Percentiles rank a stretch among this genome's conserved stretches.
Conservation (phyloP, 352 stramenopile genomes). For the Phytophthora boehmeriae region DNA sequence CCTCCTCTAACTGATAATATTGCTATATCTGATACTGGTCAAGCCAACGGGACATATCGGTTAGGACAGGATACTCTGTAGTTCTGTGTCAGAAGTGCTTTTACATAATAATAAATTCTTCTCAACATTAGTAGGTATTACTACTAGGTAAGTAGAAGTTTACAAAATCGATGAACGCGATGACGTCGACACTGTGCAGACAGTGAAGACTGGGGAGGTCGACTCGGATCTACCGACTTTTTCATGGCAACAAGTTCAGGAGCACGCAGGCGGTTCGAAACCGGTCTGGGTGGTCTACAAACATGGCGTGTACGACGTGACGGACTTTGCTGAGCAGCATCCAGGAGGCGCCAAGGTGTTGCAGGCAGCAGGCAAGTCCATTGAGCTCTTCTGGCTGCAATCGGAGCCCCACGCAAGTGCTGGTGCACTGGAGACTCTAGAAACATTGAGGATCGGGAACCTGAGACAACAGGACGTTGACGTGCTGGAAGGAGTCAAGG, state of each 20-base stretch:
- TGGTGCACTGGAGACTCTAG: constrained; percentile 10
- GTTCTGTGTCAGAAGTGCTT: too few relatives aligned
- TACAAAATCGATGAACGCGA: too few relatives aligned
- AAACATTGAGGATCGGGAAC: constrained; percentile 26
- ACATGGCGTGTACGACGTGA: constrained; percentile 35
- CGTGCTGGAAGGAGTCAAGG: constrained; percentile 18
- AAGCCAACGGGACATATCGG: too few relatives aligned
- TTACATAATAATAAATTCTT: too few relatives aligned
- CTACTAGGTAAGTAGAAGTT: too few relatives aligned
- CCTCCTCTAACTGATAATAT: too few relatives aligned
- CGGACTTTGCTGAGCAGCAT: constrained; percentile 17
- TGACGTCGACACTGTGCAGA: neutral
- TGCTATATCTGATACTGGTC: too few relatives aligned
- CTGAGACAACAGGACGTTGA: constrained; percentile 22
- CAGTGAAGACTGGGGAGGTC: constrained; percentile 3
- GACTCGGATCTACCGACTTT: constrained; percentile 17
- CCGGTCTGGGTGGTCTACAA: constrained; percentile 21
- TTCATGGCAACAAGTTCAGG: constrained; percentile 26
- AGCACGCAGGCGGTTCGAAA: neutral
- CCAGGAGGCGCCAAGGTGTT: constrained; percentile 22
- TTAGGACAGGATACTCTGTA: too few relatives aligned
- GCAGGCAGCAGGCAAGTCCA: constrained; percentile 24
- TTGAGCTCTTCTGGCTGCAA: constrained; percentile 30
- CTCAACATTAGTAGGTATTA: too few relatives aligned
- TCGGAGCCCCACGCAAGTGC: constrained; percentile 21